Evolutionary conservation across 2,329 filamentous ascomycete species (phyloP).

Genomic region (Clonostachys solani): DNA sequence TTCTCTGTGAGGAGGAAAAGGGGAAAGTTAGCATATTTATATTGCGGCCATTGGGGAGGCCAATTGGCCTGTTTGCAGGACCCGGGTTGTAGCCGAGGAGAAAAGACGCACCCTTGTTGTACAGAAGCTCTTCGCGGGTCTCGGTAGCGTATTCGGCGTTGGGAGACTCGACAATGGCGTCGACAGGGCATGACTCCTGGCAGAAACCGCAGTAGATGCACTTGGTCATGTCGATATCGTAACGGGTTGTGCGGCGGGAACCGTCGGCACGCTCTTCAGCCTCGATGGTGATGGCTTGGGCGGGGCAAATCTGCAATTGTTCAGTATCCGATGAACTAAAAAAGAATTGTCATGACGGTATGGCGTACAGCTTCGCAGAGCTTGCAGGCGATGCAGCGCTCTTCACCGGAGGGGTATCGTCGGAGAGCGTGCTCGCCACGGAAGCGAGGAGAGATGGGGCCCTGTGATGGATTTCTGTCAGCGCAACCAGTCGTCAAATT

Average conservation of each 20-base stretch:
- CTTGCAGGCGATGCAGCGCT: constrained; percentile 99
- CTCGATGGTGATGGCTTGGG: constrained; percentile 98
- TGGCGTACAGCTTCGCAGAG: constrained; percentile 79
- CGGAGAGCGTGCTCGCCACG: constrained; percentile 95
- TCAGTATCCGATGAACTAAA: neutral
- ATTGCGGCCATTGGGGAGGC: neutral
- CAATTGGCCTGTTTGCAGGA: neutral
- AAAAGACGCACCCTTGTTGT: constrained; percentile 71
- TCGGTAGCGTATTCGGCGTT: constrained; percentile 61
- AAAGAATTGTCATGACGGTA: neutral
- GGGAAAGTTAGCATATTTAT: constrained; percentile 11
- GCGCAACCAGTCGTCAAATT: neutral
- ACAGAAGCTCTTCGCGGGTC: constrained; percentile 86
- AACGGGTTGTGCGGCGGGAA: constrained; percentile 89
- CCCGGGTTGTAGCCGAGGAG: neutral
- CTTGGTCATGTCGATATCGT: constrained; percentile 99
- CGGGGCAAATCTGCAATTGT: constrained; percentile 73
- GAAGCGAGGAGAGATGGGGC: constrained; percentile 96
- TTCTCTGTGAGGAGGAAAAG: constrained; percentile 53
- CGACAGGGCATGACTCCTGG: constrained; percentile 97
- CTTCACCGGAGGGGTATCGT: constrained; percentile 94
- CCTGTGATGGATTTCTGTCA: constrained; percentile 34
- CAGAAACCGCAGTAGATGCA: constrained; percentile 99
- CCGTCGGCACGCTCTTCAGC: constrained; percentile 97
- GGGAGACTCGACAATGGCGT: constrained; percentile 72